Base-by-base conservation (phyloP, 306 rosid species). In the Pyrus bretschneideri region DNA sequence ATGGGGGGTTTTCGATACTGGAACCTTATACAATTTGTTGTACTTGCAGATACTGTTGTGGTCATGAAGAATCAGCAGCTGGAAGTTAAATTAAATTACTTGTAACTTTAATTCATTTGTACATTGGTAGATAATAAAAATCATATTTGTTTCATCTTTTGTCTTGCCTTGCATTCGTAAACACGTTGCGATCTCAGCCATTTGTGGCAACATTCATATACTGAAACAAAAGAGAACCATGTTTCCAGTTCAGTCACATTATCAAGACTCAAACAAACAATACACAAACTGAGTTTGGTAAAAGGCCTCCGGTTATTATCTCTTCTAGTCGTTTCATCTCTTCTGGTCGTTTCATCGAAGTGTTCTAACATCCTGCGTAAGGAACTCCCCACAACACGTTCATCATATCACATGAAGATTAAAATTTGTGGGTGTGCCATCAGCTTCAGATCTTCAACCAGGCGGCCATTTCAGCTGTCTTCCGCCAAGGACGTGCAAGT, bases 381-480 rank as follows among this genome's bases (percentile, higher is more conserved):
- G 55, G 18, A 17, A 51, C 55, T 5, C 3, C 18, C 8, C 55
- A 15, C 19, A 18, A 7, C 21, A 51, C 21, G 5, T 51, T 49
- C 22, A 21, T 72, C 76, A 2, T 72, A 17, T 4, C 22, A 2
- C 5, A 51, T 5, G 6, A 51, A 17, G 55, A 17, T 51, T 51
- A 51, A 15, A 51, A 27, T 27, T 27, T 61, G 30, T 27, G 35
- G 19, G 19, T 27, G 35, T 61, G 19, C 70, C 18, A 42, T 19
- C 10, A 21, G 46, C 49, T 78, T 77, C 46, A 67, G 79, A 80
- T 70, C 71, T 76, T 92, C 76, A 93, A 72, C 98, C 98, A 17
- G 96, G 91, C 44, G 96, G 98, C 98, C 98, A 93, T 70, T 81
- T 90, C 92, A 90, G 69, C 77, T 86, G 88, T 83, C 96, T 93